Base-by-base conservation (phyloP, 805 yeast species). In the Zygoascus flipseniorum region DNA sequence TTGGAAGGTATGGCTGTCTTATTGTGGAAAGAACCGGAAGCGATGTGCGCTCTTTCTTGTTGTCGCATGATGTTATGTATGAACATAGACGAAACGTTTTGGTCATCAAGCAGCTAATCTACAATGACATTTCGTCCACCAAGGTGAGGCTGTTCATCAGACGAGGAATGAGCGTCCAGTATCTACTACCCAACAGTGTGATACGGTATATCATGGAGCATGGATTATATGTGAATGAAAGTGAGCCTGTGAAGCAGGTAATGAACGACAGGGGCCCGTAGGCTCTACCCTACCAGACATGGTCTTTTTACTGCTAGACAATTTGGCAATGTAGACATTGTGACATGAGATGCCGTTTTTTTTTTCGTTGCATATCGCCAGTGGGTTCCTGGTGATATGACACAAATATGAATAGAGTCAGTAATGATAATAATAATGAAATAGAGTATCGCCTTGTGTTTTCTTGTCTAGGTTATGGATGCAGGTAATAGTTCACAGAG, bases 11-110 rank as follows among this genome's bases (percentile, higher is more conserved):
- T 69, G 99, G 99, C 2, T 93, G 99, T 72, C 73, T 93, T 57
- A 93, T 93, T 49, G 97, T 93, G 20, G 99, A 93, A 73, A 78
- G 99, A 61, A 92, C 99, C 0, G 99, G 99, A 5, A 77, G 93
- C 9, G 99, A 93, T 70, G 99, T 93, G 51, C 79, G 99, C 63
- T 82, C 89, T 41, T 93, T 93, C 76, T 72, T 93, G 64, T 74
- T 93, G 57, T 82, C 93, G 51, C 99, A 93, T 71, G 99, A 93
- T 68, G 86, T 93, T 63, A 89, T 93, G 97, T 93, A 90, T 68
- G 96, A 92, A 71, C 97, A 93, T 67, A 77, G 97, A 52, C 64
- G 92, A 62, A 93, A 93, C 67, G 92, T 93, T 50, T 75, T 93
- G 63, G 97, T 92, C 44, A 92, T 93, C 68, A 93, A 90, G 67